Evolutionary conservation across 208 protist genomes (phyloP).

Genomic region (Phytomonas sp.): DNA sequence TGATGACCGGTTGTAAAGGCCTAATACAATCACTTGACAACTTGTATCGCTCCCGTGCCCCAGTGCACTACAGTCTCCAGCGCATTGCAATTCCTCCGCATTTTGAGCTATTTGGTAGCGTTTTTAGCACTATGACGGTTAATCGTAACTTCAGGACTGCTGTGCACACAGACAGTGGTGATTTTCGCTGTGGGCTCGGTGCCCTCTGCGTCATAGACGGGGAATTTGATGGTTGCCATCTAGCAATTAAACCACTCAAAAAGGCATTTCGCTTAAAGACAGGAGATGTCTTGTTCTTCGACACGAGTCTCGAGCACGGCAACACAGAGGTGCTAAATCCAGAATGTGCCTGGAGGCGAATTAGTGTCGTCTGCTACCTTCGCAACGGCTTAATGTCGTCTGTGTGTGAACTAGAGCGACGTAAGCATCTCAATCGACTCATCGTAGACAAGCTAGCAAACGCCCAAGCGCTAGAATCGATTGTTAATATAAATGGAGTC

Average conservation of each 20-base stretch:
- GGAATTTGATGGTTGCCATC: conserved; percentile 79
- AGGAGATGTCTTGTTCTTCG: conserved; percentile 86
- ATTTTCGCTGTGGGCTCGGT: conserved; percentile 78
- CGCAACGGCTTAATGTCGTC: conserved; percentile 73
- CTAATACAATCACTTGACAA: conserved; percentile 50
- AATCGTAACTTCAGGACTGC: conserved; percentile 87
- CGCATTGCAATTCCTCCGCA: conserved; percentile 54
- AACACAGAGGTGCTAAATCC: conserved; percentile 75
- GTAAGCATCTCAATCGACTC: conserved; percentile 39
- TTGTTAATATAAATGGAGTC: conserved; percentile 64
- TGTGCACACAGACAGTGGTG: conserved; percentile 79
- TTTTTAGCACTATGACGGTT: conserved; percentile 88
- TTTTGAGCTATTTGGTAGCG: conserved; percentile 71
- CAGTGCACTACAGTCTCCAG: conserved; percentile 71
- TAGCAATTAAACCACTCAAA: conserved; percentile 66
- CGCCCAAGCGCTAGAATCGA: not conserved
- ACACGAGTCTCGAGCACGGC: conserved; percentile 82
- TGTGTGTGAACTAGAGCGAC: conserved; percentile 66
- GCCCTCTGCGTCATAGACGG: conserved; percentile 77
- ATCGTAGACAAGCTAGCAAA: conserved; percentile 25
- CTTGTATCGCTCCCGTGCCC: conserved; percentile 62
- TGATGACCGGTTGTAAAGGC: conserved; percentile 29
- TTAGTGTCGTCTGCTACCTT: conserved; percentile 84
- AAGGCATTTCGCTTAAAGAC: conserved; percentile 65
- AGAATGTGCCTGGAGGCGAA: conserved; percentile 40